Evolutionary conservation across 1,139 yeast genomes (phyloP), one percentile per base, ranked within the genome.

Genomic region (Kodamaea arcana): DNA sequence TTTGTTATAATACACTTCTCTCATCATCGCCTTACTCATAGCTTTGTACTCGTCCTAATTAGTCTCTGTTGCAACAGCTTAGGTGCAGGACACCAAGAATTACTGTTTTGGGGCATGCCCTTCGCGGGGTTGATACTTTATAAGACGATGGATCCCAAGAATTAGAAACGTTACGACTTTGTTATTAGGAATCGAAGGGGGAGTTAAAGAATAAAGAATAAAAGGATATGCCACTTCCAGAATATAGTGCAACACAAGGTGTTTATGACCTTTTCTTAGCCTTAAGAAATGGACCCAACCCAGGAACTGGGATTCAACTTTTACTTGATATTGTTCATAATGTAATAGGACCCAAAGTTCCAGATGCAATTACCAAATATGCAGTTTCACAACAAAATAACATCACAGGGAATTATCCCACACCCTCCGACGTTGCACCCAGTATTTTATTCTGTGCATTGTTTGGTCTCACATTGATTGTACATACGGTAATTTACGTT

Each of bases 341-440:
- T 31, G 33, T 56, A 25, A 15, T 56, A 15, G 69, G 67, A 9
- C 37, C 48, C 2, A 39, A 45, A 1, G 52, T 75, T 15, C 80
- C 82, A 1, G 39, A 37, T 1, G 54, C 46, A 0, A 45, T 78
- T 18, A 43, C 65, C 9, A 43, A 55, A 1, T 67, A 66, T 35
- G 64, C 69, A 2, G 45, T 61, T 3, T 57, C 58, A 11, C 41
- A 58, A 4, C 77, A 80, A 46, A 73, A 72, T 34, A 71, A 75
- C 8, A 56, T 77, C 29, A 81, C 82, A 59, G 94, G 94, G 8
- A 78, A 73, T 24, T 83, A 81, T 53, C 88, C 92, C 3, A 50
- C 49, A n/a, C 32, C 37, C 11, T 49, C 47, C 13, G 94, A 83
- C 52, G 48, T 70, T 15, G 87, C 79, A 1, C 92, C 90, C 4